Base-by-base conservation (phyloP, 306 rosid species). In the Citrullus amarus region DNA sequence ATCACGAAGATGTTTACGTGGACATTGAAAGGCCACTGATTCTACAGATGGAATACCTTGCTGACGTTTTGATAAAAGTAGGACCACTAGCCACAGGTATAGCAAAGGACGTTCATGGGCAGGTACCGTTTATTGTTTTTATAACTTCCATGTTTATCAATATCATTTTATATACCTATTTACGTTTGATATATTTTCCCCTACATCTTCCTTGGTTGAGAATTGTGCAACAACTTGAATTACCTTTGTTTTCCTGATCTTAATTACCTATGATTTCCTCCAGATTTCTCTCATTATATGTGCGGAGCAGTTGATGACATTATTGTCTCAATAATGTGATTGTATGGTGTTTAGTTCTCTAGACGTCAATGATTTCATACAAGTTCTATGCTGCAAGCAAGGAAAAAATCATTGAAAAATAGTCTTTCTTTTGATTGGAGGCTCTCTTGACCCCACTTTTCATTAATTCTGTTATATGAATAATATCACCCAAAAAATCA, bases 81-180 rank as follows among this genome's bases (percentile, higher is more conserved):
- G 97, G 88, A 76, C 97, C 99, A 11, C 83, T 95, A 86, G 89
- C 92, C 84, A 95, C 97, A 81, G 99, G 99, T 79, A 86, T 88
- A 83, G 97, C 99, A 58, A 88, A 89, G 84, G 99, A 95, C 73
- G 99, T 92, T 86, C 97, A 95, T 83, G 99, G 99, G 69, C 99
- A 95, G 99, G 97, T 95, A n/a, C 48, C 18, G 15, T 79, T 75
- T 79, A 56, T 79, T 65, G 41, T 17, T 67, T 67, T 57, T 5
- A 6, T 43, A 51, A 30, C 2, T 46, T 78, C 6, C 50, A 48
- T 3, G 41, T 25, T 48, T 30, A 43, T 22, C 2, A 11, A 20
- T 43, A 48, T 68, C 25, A 32, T 43, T 43, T 43, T n/a, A 3
- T n/a, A n/a, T 55, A 2, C 32, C 16, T 41, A 10, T 1, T 68